These are phyloP conservation scores for Epichloe hybrida DNA, from an alignment of 2,329 filamentous ascomycete genomes.

Conservation along the genomic window DNA sequence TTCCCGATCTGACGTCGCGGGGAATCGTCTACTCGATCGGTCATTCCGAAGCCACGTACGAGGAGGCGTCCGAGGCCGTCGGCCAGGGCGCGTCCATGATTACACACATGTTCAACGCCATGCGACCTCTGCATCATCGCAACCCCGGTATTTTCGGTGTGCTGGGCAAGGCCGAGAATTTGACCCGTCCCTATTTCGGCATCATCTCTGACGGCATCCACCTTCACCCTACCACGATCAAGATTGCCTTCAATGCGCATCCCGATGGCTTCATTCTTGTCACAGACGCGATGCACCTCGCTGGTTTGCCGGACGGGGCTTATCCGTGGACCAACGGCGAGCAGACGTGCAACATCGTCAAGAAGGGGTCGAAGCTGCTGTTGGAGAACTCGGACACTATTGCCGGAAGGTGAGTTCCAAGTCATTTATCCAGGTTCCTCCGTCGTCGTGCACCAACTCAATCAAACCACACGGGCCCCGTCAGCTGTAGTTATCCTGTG, in stretches of 20 bases:
- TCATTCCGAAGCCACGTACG: conserved; percentile 78
- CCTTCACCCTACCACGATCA: conserved; percentile 74
- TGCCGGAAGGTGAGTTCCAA: conserved; percentile 51
- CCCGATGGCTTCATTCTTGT: conserved; percentile 77
- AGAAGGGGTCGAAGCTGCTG: conserved; percentile 58
- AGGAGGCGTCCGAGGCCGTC: conserved; percentile 60
- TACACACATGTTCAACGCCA: conserved; percentile 88
- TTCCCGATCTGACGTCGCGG: conserved; percentile 48
- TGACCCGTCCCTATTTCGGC: conserved; percentile 63
- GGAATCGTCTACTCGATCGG: conserved; percentile 71
- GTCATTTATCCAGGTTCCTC: not conserved
- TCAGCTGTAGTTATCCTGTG: not conserved
- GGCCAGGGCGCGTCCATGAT: conserved; percentile 74
- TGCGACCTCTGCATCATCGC: conserved; percentile 80
- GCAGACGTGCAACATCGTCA: conserved; percentile 44
- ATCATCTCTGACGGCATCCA: conserved; percentile 87
- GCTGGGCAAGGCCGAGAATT: conserved; percentile 50
- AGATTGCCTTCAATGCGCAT: conserved; percentile 79
- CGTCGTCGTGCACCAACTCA: not conserved
- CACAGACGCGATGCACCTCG: conserved; percentile 82
- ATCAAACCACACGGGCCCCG: not conserved
- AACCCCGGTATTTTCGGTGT: conserved; percentile 86
- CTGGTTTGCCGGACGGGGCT: conserved; percentile 68
- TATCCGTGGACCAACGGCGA: conserved; percentile 77
- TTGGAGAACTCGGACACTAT: conserved; percentile 69